Evolutionary conservation across 2,329 filamentous ascomycete species (phyloP).

Genomic region (Monilinia fructigena): DNA sequence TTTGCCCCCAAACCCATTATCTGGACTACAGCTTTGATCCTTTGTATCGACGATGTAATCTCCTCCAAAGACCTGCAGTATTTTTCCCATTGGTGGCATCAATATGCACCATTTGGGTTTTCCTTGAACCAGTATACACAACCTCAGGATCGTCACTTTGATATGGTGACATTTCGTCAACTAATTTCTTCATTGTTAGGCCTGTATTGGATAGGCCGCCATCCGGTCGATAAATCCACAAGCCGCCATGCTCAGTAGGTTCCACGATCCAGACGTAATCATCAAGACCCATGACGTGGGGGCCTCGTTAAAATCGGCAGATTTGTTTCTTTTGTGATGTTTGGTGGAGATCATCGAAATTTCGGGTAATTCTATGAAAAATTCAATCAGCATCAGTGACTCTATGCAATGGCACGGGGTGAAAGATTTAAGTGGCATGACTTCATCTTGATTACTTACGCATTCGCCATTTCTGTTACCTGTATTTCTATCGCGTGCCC

Average conservation of each 20-base stretch:
- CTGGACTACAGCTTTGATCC: slow-evolving; percentile 68
- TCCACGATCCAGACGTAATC: slow-evolving; percentile 96
- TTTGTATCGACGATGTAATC: slow-evolving; percentile 66
- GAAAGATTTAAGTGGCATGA: background rate
- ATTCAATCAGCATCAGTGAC: slow-evolving; percentile 64
- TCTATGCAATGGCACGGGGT: background rate
- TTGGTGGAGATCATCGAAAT: slow-evolving; percentile 79
- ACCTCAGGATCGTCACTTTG: slow-evolving; percentile 72
- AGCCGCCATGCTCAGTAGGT: slow-evolving; percentile 78
- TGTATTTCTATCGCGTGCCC: slow-evolving; percentile 84
- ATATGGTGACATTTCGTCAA: slow-evolving; percentile 79
- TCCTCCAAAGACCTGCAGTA: slow-evolving; percentile 82
- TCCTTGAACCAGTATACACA: slow-evolving; percentile 88
- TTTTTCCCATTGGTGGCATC: slow-evolving; percentile 78
- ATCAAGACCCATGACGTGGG: slow-evolving; percentile 58
- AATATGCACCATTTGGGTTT: slow-evolving; percentile 83
- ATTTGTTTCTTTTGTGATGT: slow-evolving; percentile 71
- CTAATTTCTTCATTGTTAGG: slow-evolving; percentile 79
- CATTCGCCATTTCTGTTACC: slow-evolving; percentile 71
- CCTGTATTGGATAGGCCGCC: slow-evolving; percentile 63
- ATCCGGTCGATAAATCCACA: slow-evolving; percentile 80
- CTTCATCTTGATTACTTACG: slow-evolving; percentile 8
- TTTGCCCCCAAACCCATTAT: slow-evolving; percentile 46
- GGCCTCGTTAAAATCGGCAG: slow-evolving; percentile 57
- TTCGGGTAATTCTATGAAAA: slow-evolving; percentile 54